Evolutionary conservation across 805 yeast species (phyloP), one percentile per base, ranked within the genome.

Genomic region (Schwanniomyces sp.): DNA sequence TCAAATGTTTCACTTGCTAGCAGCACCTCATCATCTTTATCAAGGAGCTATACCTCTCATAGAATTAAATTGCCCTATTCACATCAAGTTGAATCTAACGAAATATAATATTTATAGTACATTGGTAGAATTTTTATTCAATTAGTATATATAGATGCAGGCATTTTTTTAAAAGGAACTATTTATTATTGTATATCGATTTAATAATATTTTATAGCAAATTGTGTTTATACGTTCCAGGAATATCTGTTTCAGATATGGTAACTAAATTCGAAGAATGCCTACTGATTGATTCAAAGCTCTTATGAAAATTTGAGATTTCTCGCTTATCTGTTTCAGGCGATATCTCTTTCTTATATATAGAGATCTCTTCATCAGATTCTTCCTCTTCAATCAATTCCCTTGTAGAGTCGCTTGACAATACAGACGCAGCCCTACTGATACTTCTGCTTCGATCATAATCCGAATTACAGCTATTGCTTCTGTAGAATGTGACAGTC

Each of bases 401-500:
- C 21, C 54, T 49, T 32, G 63, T 61, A 8, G 73, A 68, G 24
- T 57, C 55, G 25, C 55, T 53, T 7, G 73, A 68, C 11, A 64
- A 48, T 4, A 56, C 47, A 0, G 74, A 69, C 1, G 69, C 59
- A 1, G 60, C 66, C 40, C 74, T 46, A 30, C 67, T 61, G 5
- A 62, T 48, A 40, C 65, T 59, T 28, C 52, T 46, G 44, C 56
- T 52, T 34, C 56, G 49, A 4, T 36, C 40, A 8, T 40, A 17
- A 7, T 55, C 62, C 1, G 52, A 37, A 1, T 52, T 47, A 1
- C 53, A 43, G 29, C 64, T 58, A 41, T 56, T 63, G 21, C 62
- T 62, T 37, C 69, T 54, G 53, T 69, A 73, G 40, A 69, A 70
- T 1, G 78, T 73, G n/a, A 73, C 76, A 0, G 77, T 72, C 46